phyloP scores from a whole-genome alignment of 116 monocot species.

The Posidonia oceanica region DNA sequence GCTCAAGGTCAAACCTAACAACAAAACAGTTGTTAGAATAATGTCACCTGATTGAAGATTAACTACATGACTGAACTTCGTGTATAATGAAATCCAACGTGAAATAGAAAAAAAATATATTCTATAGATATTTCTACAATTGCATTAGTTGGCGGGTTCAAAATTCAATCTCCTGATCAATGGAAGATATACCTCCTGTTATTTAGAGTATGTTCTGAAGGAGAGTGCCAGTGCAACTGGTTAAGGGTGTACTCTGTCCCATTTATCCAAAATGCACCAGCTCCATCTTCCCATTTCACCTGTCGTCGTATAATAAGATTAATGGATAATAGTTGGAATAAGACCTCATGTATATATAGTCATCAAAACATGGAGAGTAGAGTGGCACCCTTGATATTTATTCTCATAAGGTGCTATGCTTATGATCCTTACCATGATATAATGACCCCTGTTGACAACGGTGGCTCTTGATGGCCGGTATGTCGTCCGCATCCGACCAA shows the following conservation, averaged over 20 bases:
- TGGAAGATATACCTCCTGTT: conserved; percentile 12
- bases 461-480: conserved; percentile 14
- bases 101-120: too few relatives aligned
- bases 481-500: conserved; percentile 17
- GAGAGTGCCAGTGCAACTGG: conserved; percentile 55
- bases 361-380: too few relatives aligned
- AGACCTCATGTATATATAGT: too few relatives aligned
- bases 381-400: too few relatives aligned
- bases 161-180: too few relatives aligned
- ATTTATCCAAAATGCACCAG: conserved; percentile 30
- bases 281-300: conserved; percentile 22
- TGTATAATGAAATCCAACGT: too few relatives aligned
- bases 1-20: conserved; percentile 4
- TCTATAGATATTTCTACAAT: too few relatives aligned
- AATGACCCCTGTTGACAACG: conserved; percentile 16
- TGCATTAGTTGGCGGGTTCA: too few relatives aligned
- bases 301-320: neutral
- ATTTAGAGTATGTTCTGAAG: conserved; percentile 51
- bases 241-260: conserved; percentile 20
- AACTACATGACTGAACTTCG: too few relatives aligned
- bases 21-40: too few relatives aligned
- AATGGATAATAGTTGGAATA: too few relatives aligned
- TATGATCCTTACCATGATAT: conserved; percentile 8
- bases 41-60: neutral
- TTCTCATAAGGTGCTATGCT: too few relatives aligned